phyloP scores from a whole-genome alignment of 768 basidiomycete genomes.

The Strobilomyces dryophilus region DNA sequence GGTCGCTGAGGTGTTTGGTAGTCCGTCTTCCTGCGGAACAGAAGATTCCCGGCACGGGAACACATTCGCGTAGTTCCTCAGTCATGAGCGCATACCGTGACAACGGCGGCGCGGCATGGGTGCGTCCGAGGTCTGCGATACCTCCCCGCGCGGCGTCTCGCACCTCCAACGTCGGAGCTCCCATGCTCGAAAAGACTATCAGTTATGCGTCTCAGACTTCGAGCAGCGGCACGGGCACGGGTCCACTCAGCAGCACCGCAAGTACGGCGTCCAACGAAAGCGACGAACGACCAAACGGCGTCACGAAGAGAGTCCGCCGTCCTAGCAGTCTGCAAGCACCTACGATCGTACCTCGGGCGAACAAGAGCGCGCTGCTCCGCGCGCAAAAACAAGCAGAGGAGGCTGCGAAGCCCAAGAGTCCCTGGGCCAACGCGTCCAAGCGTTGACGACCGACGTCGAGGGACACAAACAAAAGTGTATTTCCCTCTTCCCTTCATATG shows the following conservation, averaged over 20 bases:
- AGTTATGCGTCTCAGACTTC: slow-evolving; percentile 26
- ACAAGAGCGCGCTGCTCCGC: slow-evolving; percentile 69
- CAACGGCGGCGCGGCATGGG: slow-evolving; percentile 8
- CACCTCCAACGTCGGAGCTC: slow-evolving; percentile 24
- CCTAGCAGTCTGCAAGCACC: slow-evolving; percentile 58
- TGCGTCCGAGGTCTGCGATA: slow-evolving; percentile 14
- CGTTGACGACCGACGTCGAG: slow-evolving; percentile 12
- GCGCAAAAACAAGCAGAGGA: slow-evolving; percentile 56
- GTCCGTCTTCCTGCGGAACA: slow-evolving; percentile 44
- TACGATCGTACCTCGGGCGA: slow-evolving; percentile 62
- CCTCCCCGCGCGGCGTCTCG: slow-evolving; percentile 43
- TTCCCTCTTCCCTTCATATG: not conserved
- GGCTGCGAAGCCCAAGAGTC: slow-evolving; percentile 30
- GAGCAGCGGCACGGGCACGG: slow-evolving; percentile 22
- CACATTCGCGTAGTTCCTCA: slow-evolving; percentile 42
- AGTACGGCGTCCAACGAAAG: slow-evolving; percentile 23
- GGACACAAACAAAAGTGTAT: not conserved
- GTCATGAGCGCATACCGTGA: slow-evolving; percentile 29
- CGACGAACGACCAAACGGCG: slow-evolving; percentile 17
- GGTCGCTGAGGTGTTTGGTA: slow-evolving; percentile 21
- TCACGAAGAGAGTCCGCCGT: slow-evolving; percentile 37
- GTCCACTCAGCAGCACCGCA: slow-evolving; percentile 24
- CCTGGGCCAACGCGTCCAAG: slow-evolving; percentile 29
- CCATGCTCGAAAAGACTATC: slow-evolving; percentile 14
- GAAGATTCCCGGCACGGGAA: slow-evolving; percentile 37